Evolutionary conservation across 805 yeast species (phyloP).

Genomic region (Sungouiozyma ichnusensis): DNA sequence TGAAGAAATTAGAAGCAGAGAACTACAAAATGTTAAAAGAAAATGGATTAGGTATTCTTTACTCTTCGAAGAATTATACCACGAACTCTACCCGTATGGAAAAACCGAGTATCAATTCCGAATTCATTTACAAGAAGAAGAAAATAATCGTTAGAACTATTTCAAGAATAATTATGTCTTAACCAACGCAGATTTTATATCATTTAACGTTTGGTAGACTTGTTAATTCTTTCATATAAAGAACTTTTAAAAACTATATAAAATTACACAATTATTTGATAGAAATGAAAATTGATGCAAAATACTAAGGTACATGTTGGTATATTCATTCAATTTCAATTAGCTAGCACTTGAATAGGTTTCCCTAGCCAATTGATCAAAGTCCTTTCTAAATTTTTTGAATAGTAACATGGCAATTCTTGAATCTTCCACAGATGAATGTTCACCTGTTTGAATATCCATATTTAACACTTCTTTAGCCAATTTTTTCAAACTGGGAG

Average conservation of each 20-base stretch:
- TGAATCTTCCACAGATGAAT: conserved; percentile 88
- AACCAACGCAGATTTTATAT: neutral
- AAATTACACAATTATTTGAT: neutral
- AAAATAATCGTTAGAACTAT: conserved; percentile 12
- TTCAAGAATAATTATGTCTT: conserved; percentile 12
- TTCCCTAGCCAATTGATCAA: conserved; percentile 36
- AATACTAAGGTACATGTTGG: neutral
- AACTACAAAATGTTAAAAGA: conserved; percentile 17
- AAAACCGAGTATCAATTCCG: conserved; percentile 6
- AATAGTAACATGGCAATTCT: conserved; percentile 78
- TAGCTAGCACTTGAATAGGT: neutral
- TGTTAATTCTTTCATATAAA: neutral
- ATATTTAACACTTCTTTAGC: conserved; percentile 44
- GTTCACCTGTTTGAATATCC: conserved; percentile 64
- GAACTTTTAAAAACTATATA: too few relatives aligned
- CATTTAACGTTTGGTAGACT: neutral
- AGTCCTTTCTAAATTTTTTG: conserved; percentile 48
- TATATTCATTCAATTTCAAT: too few relatives aligned
- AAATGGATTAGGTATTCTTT: conserved; percentile 11
- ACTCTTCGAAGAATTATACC: neutral
- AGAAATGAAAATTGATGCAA: neutral
- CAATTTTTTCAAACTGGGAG: conserved; percentile 64
- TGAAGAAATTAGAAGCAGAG: conserved; percentile 13
- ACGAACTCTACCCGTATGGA: neutral
- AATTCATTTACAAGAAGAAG: conserved; percentile 17